A percentile compares a stretch with the other conserved stretches of the same genome.
Evolutionary conservation across 805 yeast genomes (phyloP).

Genomic region (Torulaspora maleeae): DNA sequence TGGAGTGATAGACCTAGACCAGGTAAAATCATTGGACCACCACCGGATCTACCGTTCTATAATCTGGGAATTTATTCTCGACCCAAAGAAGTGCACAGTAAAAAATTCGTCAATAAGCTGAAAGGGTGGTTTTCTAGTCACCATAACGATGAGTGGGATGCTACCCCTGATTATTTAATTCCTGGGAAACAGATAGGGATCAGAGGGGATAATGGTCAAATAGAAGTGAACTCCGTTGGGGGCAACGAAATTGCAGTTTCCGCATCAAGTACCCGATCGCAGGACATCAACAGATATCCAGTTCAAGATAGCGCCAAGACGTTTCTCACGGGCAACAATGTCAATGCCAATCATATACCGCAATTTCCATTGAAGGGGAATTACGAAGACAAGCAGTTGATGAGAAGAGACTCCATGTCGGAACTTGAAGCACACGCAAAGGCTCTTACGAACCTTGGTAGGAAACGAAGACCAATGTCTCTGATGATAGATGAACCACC

Average conservation of each 20-base stretch:
- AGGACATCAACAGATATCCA: neutral
- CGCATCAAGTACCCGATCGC: neutral
- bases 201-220: neutral
- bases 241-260: neutral
- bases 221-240: neutral
- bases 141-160: slow-evolving; percentile 1
- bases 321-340: slow-evolving; percentile 26
- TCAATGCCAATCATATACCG: slow-evolving; percentile 11
- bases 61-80: neutral
- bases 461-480: slow-evolving; percentile 7
- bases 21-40: slow-evolving; percentile 9
- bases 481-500: slow-evolving; percentile 5
- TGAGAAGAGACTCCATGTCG: neutral
- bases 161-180: neutral
- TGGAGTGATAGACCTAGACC: slow-evolving; percentile 1
- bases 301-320: slow-evolving; percentile 25
- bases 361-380: slow-evolving; percentile 12
- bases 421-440: neutral
- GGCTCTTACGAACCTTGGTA: neutral
- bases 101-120: slow-evolving; percentile 8
- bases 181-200: neutral
- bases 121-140: slow-evolving; percentile 10
- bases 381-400: neutral
- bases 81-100: slow-evolving; percentile 5
- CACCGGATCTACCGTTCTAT: slow-evolving; percentile 15